A percentile compares a stretch with the other conserved stretches of the same genome.
phyloP scores from a whole-genome alignment of 129 eudicot species.

The Kitagawia praeruptora region DNA sequence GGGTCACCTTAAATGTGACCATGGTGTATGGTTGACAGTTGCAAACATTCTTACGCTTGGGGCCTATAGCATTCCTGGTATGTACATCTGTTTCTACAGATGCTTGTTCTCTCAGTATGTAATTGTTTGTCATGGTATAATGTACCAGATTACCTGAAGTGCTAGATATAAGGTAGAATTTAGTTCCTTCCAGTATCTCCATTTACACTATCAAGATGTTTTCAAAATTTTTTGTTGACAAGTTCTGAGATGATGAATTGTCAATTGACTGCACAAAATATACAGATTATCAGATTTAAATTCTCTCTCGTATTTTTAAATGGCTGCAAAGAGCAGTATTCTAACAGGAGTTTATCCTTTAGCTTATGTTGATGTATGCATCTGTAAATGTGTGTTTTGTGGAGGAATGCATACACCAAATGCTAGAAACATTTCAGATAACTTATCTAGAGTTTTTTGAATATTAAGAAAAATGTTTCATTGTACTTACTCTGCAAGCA shows the following conservation, averaged over 20 bases:
- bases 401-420: not conserved
- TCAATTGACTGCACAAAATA: not conserved
- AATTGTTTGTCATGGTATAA: not conserved
- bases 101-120: not conserved
- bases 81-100: constrained; percentile 7
- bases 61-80: constrained; percentile 89
- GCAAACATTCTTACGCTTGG: constrained; percentile 93
- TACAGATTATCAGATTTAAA: not conserved
- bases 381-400: not conserved
- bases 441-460: not conserved
- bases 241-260: not conserved
- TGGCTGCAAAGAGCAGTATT: not conserved
- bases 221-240: not conserved
- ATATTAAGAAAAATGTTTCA: not conserved
- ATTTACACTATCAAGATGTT: not conserved
- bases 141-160: not conserved
- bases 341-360: not conserved
- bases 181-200: not conserved
- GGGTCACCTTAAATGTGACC: constrained; percentile 98
- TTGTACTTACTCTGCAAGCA: not conserved
- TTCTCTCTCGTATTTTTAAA: not conserved
- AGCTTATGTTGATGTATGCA: not conserved
- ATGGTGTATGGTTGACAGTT: constrained; percentile 91
- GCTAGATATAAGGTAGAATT: not conserved
- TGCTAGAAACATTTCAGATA: not conserved